Base-by-base conservation (phyloP, 768 basidiomycete genomes). In the Krasilnikovozyma curviuscula region DNA sequence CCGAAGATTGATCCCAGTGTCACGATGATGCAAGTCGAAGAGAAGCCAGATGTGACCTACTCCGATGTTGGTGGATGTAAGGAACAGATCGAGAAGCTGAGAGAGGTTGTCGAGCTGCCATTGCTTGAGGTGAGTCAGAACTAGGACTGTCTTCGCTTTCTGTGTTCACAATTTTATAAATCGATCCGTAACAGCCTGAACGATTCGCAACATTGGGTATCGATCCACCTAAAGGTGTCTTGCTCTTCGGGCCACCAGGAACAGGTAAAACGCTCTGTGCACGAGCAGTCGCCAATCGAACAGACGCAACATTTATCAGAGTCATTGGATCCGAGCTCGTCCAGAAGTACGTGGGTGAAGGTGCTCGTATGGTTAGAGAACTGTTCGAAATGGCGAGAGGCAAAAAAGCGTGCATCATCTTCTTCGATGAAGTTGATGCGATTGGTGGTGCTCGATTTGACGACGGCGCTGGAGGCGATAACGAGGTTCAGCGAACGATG, bases 331-430 rank as follows among this genome's bases (percentile, higher is more conserved):
- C 91, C 12, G 93, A 98, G 65, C 73, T 98, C 14, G 93, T 98
- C n/a, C 93, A 98, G 67, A 98, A 98, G 65, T 98, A 98, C 63
- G 93, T 98, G 42, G 93, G 93, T 40, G 93, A 98, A 66, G 93
- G 93, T 52, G 93, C 93, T 7, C 73, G 93, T 50, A 95, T 97
- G 93, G 89, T 98, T 16, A 79, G 93, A 40, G 93, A 97, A 62
- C 69, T 97, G 49, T 98, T 98, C 65, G 93, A 97, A 67, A 95
- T 97, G 91, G 93, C 93, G 27, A 75, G 93, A 54, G 79, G 79
- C 55, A 97, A 97, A 71, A 97, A 97, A 67, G 93, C 93, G 1
- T 97, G 93, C 61, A 97, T 98, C 62, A 95, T 98, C 61, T 98
- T 98, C 69, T 97, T 98, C 56, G 93, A 98, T 57, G 93, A 97